A percentile compares a stretch with the other conserved stretches of the same genome.
These are phyloP conservation scores for Paecilomyces niveus DNA, from an alignment of 2,329 filamentous ascomycete species.

Conservation along the genomic window DNA sequence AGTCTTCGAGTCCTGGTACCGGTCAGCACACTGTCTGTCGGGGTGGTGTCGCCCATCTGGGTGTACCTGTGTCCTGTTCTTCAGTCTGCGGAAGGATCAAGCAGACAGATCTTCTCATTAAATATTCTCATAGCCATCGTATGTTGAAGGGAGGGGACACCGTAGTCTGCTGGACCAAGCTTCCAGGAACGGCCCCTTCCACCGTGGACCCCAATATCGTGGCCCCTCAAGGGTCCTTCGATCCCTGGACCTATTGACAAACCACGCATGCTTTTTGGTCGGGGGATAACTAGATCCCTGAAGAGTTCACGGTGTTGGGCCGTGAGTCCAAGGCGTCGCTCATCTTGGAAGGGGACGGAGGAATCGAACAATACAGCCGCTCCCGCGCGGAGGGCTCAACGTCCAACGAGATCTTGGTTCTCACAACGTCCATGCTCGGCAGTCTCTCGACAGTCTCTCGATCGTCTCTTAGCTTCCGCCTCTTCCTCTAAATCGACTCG, in stretches of 20 bases:
- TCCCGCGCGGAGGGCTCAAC: background rate
- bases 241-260: background rate
- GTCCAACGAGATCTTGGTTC: background rate
- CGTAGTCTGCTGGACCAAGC: background rate
- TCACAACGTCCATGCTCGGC: background rate
- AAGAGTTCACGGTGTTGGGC: background rate
- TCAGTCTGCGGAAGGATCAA: background rate
- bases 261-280: too few species aligned
- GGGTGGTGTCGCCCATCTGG: too few species aligned
- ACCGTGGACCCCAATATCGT: background rate
- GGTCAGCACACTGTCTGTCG: background rate
- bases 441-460: background rate
- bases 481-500: background rate
- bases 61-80: background rate
- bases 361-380: background rate
- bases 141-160: background rate
- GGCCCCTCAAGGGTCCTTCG: background rate
- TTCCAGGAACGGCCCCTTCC: background rate
- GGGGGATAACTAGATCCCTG: background rate
- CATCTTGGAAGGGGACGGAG: background rate
- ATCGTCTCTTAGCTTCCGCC: background rate
- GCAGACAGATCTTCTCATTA: background rate
- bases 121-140: background rate
- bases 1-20: background rate
- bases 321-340: background rate